Conservation (phyloP, 164 flowering plant species). For the Brasenia schreberi region DNA sequence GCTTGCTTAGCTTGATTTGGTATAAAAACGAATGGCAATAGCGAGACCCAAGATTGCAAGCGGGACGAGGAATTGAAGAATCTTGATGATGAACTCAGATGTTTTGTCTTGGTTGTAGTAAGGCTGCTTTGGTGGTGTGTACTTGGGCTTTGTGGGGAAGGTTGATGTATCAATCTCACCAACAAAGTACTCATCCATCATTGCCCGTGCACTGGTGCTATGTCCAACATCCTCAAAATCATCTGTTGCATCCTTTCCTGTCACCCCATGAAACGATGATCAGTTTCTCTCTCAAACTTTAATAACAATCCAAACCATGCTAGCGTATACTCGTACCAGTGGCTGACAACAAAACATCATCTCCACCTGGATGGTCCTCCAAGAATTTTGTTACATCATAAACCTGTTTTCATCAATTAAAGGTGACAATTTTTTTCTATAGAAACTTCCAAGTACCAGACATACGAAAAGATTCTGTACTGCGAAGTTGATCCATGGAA, state of each 20-base stretch:
- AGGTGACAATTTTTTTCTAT: no score
- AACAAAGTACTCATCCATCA: conserved; percentile 49
- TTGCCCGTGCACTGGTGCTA: conserved; percentile 46
- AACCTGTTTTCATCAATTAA: conserved; percentile 23
- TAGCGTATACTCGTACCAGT: conserved; percentile 25
- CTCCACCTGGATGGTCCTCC: conserved; percentile 74
- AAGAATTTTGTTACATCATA: conserved; percentile 58
- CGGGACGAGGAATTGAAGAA: conserved; percentile 84
- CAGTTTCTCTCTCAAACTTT: neutral
- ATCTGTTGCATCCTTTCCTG: conserved; percentile 81
- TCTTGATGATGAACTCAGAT: conserved; percentile 57
- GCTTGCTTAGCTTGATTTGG: conserved; percentile 24
- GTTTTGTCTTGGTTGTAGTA: conserved; percentile 59
- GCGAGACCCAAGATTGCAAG: conserved; percentile 63
- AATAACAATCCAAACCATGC: neutral
- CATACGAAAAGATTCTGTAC: no score
- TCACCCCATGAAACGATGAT: neutral
- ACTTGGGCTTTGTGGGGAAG: conserved; percentile 28
- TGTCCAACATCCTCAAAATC: conserved; percentile 89
- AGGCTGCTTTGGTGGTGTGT: conserved; percentile 44
- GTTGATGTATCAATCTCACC: conserved; percentile 46
- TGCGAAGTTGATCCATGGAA: no score
- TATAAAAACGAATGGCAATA: conserved; percentile 56
- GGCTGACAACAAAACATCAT: conserved; percentile 46
- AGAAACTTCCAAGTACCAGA: no score